phyloP scores from a whole-genome alignment of 352 stramenopile species.

The Blastocystis hominis region DNA sequence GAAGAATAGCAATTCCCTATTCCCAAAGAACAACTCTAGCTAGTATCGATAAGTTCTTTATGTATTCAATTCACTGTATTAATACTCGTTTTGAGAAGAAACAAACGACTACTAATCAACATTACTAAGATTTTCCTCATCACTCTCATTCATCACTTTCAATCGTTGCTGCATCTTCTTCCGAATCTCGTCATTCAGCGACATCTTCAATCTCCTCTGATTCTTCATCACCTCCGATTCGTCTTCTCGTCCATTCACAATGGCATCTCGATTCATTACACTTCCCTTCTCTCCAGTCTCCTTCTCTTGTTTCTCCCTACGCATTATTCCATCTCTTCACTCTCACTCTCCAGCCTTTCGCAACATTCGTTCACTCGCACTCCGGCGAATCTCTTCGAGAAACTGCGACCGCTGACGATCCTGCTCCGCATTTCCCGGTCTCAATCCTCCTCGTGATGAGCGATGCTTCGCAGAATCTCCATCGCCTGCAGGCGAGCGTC shows the following conservation, averaged over 20 bases:
- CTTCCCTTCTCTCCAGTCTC: not conserved
- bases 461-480: not conserved
- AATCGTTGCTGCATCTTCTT: constrained; percentile 38
- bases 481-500: not conserved
- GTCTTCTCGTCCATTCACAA: constrained; percentile 18
- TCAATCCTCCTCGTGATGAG: not conserved
- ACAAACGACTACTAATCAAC: not conserved
- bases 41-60: too few species aligned
- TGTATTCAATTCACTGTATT: too few species aligned
- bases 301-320: not conserved
- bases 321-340: not conserved
- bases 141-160: constrained; percentile 45
- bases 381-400: constrained; percentile 22
- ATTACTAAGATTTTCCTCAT: not conserved
- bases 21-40: too few species aligned
- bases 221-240: constrained; percentile 38
- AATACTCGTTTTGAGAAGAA: too few species aligned
- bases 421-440: not conserved
- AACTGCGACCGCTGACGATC: not conserved
- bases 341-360: not conserved
- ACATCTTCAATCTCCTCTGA: constrained; percentile 41
- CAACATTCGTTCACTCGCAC: not conserved
- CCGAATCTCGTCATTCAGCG: constrained; percentile 52
- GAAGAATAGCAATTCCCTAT: not conserved
- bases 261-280: not conserved